These are phyloP conservation scores for Blastomyces percursus DNA, from an alignment of 2,329 filamentous ascomycete genomes.

Conservation along the genomic window DNA sequence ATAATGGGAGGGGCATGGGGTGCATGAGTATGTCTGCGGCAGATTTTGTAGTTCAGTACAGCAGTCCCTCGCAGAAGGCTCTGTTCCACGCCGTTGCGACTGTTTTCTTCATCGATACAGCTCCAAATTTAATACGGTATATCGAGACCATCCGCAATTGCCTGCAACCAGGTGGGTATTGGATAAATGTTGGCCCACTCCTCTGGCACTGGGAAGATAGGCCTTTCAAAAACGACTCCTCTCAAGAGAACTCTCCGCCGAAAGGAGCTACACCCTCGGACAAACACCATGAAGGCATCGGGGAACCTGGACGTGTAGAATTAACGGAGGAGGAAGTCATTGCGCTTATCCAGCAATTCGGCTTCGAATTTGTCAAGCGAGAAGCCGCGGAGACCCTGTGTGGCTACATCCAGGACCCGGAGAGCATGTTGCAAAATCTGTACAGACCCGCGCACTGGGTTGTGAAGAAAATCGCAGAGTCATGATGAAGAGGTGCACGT, in stretches of 20 bases:
- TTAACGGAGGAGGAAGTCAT: conserved; percentile 82
- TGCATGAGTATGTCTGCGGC: conserved; percentile 87
- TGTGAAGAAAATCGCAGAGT: conserved; percentile 52
- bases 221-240: conserved; percentile 21
- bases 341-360: conserved; percentile 58
- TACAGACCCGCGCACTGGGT: conserved; percentile 80
- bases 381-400: conserved; percentile 41
- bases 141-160: conserved; percentile 72
- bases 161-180: conserved; percentile 63
- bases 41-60: conserved; percentile 85
- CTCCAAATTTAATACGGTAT: conserved; percentile 83
- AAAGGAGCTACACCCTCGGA: conserved; percentile 30
- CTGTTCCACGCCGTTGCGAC: conserved; percentile 73
- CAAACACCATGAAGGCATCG: conserved; percentile 51
- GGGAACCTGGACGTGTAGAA: conserved; percentile 82
- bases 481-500: background rate
- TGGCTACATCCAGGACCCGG: conserved; percentile 76
- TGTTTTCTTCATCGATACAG: conserved; percentile 96
- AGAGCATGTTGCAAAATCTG: conserved; percentile 75
- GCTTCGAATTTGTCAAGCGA: conserved; percentile 61
- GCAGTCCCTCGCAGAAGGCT: conserved; percentile 47
- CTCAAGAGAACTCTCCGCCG: background rate
- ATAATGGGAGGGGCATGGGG: conserved; percentile 36
- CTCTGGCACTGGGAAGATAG: conserved; percentile 92
- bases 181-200: conserved; percentile 82